Evolutionary conservation across 768 basidiomycete species (phyloP).

Genomic region (Naganishia vishniacii): DNA sequence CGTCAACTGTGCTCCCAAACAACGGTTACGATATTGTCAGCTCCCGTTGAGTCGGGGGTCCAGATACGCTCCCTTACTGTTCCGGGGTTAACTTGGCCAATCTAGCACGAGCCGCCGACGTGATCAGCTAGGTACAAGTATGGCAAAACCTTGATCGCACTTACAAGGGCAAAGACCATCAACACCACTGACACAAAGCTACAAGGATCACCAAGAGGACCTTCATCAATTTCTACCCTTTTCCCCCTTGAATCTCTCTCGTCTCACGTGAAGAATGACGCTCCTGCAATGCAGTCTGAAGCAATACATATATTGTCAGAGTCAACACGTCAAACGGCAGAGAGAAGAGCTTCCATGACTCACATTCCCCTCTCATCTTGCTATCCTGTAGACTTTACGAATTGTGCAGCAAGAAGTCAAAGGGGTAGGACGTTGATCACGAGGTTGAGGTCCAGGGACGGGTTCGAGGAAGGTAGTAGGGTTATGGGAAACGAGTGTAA

Average conservation of each 20-base stretch:
- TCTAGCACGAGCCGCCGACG: constrained; percentile 11
- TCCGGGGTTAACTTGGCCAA: constrained; percentile 40
- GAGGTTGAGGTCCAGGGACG: too few relatives aligned
- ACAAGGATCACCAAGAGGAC: background rate
- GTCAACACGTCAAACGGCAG: background rate
- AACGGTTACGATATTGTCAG: background rate
- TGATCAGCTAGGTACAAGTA: background rate
- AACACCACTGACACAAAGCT: constrained; percentile 37
- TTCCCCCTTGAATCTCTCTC: background rate
- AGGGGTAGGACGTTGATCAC: too few relatives aligned
- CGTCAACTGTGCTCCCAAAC: constrained; percentile 16
- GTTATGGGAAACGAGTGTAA: too few relatives aligned
- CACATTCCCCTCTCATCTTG: constrained; percentile 28
- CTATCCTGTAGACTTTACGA: too few relatives aligned
- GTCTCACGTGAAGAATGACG: constrained; percentile 34
- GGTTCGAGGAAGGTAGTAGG: too few relatives aligned
- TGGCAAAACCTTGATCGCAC: background rate
- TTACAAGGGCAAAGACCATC: constrained; percentile 41
- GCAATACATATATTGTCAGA: background rate
- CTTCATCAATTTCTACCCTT: background rate
- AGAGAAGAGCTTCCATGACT: background rate
- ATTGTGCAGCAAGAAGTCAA: too few relatives aligned
- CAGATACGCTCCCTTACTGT: constrained; percentile 10
- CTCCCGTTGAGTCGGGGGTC: background rate
- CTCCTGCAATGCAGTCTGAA: constrained; percentile 43